Evolutionary conservation across 371 early-diverging fungal species (phyloP), one percentile per base, ranked within the genome.

Genomic region (Mortierella sp.): DNA sequence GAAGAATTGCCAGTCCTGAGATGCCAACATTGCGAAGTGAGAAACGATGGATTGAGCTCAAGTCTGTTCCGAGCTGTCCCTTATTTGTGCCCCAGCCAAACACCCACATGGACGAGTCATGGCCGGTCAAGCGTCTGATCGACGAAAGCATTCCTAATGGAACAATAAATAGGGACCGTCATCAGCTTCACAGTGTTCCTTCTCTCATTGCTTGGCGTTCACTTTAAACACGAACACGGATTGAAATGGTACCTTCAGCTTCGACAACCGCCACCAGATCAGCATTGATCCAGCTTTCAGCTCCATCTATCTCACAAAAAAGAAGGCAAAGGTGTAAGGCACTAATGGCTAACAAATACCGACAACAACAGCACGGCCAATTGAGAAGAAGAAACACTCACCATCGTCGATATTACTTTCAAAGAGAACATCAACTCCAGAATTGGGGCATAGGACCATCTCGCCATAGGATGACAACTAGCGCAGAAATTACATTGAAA

Each of bases 381-480:
- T 40, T 21, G 9, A 21, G 5, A 37, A 21, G 21, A 14, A 50
- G 40, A 28, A 26, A 40, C 53, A 4, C 31, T 78, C 79, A 82
- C 86, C 86, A 72, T 86, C 86, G 51, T 82, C 76, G 40, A 86
- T 86, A 28, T 86, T 71, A 44, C 77, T 79, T 57, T 86, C 86
- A 72, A 86, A 86, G 37, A 86, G 77, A 43, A 86, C 74, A 28
- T 86, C 86, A 4, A 86, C 80, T 19, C 86, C 86, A 43, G 86
- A 81, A 46, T 86, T 76, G 21, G 82, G 77, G 16, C 74, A 72
- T 10, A 86, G 82, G 2, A 74, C 82, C 82, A 86, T 79, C 46
- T 86, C 86, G 11, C 86, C 86, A 44, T 86, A 86, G 5, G 86
- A 76, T 0, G 86, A 82, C 11, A 86, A 77, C 86, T 86, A 73